Percentiles rank a stretch among this genome's conserved stretches.
These are phyloP conservation scores for Coemansia reversa DNA, from an alignment of 192 early-diverging fungal genomes.

Conservation along the genomic window DNA sequence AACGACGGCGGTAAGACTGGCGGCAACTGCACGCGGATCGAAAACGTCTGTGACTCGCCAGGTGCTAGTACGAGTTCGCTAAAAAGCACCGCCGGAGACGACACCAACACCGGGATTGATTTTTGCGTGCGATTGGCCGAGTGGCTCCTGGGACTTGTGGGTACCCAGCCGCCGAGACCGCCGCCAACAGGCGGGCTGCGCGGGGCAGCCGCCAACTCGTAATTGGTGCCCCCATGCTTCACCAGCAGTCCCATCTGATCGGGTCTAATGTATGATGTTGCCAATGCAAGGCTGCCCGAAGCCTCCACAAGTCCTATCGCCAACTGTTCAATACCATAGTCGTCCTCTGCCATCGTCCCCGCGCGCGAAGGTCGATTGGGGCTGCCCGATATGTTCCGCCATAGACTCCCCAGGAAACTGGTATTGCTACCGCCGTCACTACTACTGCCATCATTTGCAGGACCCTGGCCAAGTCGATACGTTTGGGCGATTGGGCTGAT, in stretches of 20 bases:
- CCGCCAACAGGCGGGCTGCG: constrained; percentile 33
- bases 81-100: constrained; percentile 42
- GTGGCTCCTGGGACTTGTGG: constrained; percentile 13
- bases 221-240: constrained; percentile 27
- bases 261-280: constrained; percentile 36
- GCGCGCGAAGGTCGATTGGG: constrained; percentile 24
- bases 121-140: constrained; percentile 24
- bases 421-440: constrained; percentile 36
- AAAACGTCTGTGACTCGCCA: constrained; percentile 51
- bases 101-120: constrained; percentile 31
- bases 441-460: constrained; percentile 41
- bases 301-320: constrained; percentile 51
- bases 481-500: constrained; percentile 10
- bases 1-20: constrained; percentile 45
- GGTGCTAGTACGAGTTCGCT: constrained; percentile 49
- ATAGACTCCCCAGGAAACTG: constrained; percentile 46
- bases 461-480: not conserved
- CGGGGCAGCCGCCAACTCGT: not conserved
- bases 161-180: constrained; percentile 36
- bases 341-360: constrained; percentile 16
- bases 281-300: constrained; percentile 37
- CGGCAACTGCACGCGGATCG: constrained; percentile 39
- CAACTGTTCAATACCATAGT: constrained; percentile 27
- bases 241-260: constrained; percentile 48
- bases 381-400: constrained; percentile 43